phyloP scores from a whole-genome alignment of 2,329 filamentous ascomycete species.

The Colletotrichum melonis region DNA sequence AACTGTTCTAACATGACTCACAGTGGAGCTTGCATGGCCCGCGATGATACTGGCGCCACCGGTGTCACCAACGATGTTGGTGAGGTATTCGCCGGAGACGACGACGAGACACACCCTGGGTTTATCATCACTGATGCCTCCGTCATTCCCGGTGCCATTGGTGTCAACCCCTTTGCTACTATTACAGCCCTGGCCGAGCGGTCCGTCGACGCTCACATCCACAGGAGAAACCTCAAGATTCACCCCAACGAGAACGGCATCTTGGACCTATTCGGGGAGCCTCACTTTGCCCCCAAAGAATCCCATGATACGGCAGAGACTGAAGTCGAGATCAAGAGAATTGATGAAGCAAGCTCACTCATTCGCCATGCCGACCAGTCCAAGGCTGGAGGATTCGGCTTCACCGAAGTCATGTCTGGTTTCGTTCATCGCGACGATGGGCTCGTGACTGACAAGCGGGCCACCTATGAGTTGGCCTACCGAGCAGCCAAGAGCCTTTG shows the following conservation, averaged over 20 bases:
- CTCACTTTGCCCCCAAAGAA: constrained; percentile 44
- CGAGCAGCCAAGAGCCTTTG: constrained; percentile 64
- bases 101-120: constrained; percentile 63
- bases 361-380: constrained; percentile 56
- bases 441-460: constrained; percentile 55
- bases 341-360: constrained; percentile 49
- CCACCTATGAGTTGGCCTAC: constrained; percentile 65
- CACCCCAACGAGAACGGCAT: constrained; percentile 57
- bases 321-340: constrained; percentile 49
- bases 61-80: constrained; percentile 73
- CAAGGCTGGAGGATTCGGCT: constrained; percentile 64
- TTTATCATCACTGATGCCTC: constrained; percentile 72
- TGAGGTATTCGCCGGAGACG: constrained; percentile 66
- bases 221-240: constrained; percentile 54
- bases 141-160: constrained; percentile 70
- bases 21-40: constrained; percentile 71
- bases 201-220: constrained; percentile 63
- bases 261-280: constrained; percentile 66
- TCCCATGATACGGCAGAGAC: constrained; percentile 37
- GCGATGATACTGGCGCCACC: constrained; percentile 64
- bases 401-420: constrained; percentile 74
- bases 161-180: constrained; percentile 76
- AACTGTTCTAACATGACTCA: constrained; percentile 35
- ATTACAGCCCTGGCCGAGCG: constrained; percentile 77
- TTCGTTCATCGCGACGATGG: constrained; percentile 62